Base-by-base conservation (phyloP, 495 filamentous ascomycete species). In the Talaromyces stipitatus region DNA sequence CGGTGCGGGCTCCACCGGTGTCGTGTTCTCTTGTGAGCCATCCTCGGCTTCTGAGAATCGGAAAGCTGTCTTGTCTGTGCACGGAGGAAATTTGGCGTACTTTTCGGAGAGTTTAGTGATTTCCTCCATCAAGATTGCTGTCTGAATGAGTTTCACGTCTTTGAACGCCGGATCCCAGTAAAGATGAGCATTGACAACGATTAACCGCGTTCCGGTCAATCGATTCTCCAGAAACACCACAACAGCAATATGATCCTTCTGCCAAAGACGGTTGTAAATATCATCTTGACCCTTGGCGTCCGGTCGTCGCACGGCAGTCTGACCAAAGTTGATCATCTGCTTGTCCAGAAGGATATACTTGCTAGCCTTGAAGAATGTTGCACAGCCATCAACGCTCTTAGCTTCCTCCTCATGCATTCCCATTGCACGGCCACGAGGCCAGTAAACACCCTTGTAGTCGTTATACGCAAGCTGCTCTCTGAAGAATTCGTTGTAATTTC, bases 201-300 rank as follows among this genome's bases (percentile, higher is more conserved):
- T 95, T 57, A 97, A 75, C 14, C 95, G 85, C 1, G 89, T 82
- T 2, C 94, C 94, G 2, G 92, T 97, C 57, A 78, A 71, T 14
- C 91, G 81, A 63, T 96, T 96, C 69, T 97, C 95, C 51, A 97
- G 79, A 71, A 98, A 94, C 55, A 88, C 78, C 26, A 95, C 82
- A 18, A 96, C 83, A 11, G 88, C 92, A 62, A 98, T 95, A 64
- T 97, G 89, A 73, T 98, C 94, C 72, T 92, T 88, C 58, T 92
- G 91, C 94, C 97, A 97, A 16, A 97, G 84, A 11, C 94, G 86
- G 67, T 98, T 97, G 78, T 94, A 97, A 58, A 97, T 91, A 63
- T 98, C 95, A 63, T 92, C 88, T 53, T 92, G 87, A 30, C 89
- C 86, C 72, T 97, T 97, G 81, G 95, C 94, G 69, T 97, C 94